A percentile compares a stretch with the other conserved stretches of the same genome.
Conservation (phyloP, 2,329 filamentous ascomycete species). For the Penicillium sp. region DNA sequence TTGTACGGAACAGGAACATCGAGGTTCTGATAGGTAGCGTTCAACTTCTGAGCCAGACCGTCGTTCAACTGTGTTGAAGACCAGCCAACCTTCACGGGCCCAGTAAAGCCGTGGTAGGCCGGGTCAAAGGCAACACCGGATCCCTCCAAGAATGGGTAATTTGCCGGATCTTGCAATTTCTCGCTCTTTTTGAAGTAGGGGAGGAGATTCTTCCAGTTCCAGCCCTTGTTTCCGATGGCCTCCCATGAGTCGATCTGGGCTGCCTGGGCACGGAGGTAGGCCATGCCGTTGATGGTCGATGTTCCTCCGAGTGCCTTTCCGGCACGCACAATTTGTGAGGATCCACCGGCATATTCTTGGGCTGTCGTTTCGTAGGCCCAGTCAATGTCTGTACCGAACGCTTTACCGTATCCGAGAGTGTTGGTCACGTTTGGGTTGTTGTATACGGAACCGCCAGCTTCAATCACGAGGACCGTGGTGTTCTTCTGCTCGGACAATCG, state of each 20-base stretch:
- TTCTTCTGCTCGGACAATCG: constrained; percentile 33
- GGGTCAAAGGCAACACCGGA: constrained; percentile 28
- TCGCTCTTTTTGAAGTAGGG: constrained; percentile 34
- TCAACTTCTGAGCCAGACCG: constrained; percentile 20
- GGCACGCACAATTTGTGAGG: constrained; percentile 34
- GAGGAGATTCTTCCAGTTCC: constrained; percentile 34
- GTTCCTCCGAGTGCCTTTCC: constrained; percentile 47
- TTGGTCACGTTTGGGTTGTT: constrained; percentile 33
- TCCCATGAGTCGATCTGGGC: constrained; percentile 42
- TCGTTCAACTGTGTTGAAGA: constrained; percentile 20
- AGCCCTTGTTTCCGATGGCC: constrained; percentile 29
- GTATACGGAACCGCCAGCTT: constrained; percentile 29
- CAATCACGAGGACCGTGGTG: constrained; percentile 31
- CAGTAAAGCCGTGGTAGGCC: constrained; percentile 27
- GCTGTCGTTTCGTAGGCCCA: constrained; percentile 43
- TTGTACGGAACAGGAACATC: constrained; percentile 38
- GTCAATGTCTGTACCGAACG: constrained; percentile 40
- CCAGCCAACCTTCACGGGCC: constrained; percentile 32
- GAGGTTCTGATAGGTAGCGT: constrained; percentile 32
- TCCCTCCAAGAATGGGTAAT: constrained; percentile 18
- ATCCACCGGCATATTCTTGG: constrained; percentile 39
- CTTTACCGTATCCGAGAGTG: constrained; percentile 22
- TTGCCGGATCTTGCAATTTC: constrained; percentile 22
- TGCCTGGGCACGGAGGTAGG: constrained; percentile 38
- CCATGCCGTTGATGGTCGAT: constrained; percentile 46